Evolutionary conservation across 345 rosid species (phyloP).

Genomic region (Anacardium occidentale): DNA sequence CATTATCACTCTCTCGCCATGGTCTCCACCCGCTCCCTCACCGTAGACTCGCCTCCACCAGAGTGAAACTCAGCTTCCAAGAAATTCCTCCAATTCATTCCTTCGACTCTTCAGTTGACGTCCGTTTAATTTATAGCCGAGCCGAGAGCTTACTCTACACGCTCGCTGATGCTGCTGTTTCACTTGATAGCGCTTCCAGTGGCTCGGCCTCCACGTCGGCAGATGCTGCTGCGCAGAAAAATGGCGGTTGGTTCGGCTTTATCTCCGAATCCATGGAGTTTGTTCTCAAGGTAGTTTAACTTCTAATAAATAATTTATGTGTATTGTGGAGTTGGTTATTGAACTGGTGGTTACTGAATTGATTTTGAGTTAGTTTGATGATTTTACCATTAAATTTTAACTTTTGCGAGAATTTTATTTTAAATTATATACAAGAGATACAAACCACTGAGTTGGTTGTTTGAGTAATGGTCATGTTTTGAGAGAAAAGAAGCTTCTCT

Average conservation of each 20-base stretch:
- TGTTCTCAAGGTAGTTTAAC: slow-evolving; percentile 69
- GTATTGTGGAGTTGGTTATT: background rate
- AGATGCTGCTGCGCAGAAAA: slow-evolving; percentile 62
- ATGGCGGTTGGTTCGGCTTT: slow-evolving; percentile 89
- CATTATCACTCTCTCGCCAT: slow-evolving; percentile 37
- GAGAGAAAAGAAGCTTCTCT: background rate
- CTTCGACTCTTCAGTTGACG: slow-evolving; percentile 46
- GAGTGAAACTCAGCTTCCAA: slow-evolving; percentile 63
- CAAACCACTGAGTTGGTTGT: background rate
- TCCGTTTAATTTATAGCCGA: slow-evolving; percentile 43
- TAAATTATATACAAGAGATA: too few relatives aligned
- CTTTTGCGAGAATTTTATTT: background rate
- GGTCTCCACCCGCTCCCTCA: slow-evolving; percentile 42
- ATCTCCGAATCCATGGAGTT: slow-evolving; percentile 85
- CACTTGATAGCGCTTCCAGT: slow-evolving; percentile 45
- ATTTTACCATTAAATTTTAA: background rate
- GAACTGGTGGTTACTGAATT: background rate
- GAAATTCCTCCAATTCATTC: slow-evolving; percentile 70
- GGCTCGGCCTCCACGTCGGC: slow-evolving; percentile 42
- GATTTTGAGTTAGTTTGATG: background rate
- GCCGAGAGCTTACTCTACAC: slow-evolving; percentile 80
- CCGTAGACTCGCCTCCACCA: slow-evolving; percentile 57
- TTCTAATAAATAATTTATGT: background rate
- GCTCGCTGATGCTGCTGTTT: slow-evolving; percentile 81
- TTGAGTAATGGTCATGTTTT: background rate